phyloP scores from a whole-genome alignment of 2,329 filamentous ascomycete genomes.

The Colletotrichum sp. region DNA sequence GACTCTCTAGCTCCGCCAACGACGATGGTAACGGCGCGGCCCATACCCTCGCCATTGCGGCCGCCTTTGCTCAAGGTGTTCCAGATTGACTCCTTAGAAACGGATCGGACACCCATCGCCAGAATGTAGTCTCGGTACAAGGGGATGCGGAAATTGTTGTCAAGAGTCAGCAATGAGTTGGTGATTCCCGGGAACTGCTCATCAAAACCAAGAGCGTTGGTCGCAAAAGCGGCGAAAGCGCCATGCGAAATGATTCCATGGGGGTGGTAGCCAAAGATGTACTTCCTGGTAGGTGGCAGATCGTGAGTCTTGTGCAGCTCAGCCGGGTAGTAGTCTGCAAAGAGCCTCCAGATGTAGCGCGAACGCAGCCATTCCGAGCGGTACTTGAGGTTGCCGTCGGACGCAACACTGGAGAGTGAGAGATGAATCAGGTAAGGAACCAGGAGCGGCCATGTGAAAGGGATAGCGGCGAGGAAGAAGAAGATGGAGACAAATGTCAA shows the following conservation, averaged over 20 bases:
- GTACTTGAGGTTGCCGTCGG: conserved; percentile 75
- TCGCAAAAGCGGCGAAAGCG: conserved; percentile 91
- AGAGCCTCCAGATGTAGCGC: conserved; percentile 82
- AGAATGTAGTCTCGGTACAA: conserved; percentile 96
- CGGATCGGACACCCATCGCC: conserved; percentile 83
- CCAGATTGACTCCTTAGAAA: conserved; percentile 90
- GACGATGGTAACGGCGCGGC: conserved; percentile 95
- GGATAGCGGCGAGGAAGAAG: conserved; percentile 90
- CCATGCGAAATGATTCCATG: conserved; percentile 98
- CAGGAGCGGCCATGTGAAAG: conserved; percentile 84
- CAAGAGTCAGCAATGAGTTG: conserved; percentile 91
- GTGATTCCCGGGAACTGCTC: conserved; percentile 93
- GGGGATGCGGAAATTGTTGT: conserved; percentile 92
- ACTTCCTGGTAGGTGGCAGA: conserved; percentile 83
- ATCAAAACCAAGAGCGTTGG: conserved; percentile 86
- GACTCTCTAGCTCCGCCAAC: conserved; percentile 92
- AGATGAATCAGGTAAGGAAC: conserved; percentile 83
- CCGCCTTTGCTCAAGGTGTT: conserved; percentile 86
- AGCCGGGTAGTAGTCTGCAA: conserved; percentile 92
- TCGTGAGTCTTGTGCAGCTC: conserved; percentile 83
- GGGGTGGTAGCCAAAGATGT: conserved; percentile 96
- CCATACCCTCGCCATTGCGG: conserved; percentile 80
- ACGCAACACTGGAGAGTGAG: conserved; percentile 78
- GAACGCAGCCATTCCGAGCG: conserved; percentile 78
- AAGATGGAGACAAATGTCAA: conserved; percentile 77